Evolutionary conservation across 2,329 filamentous ascomycete genomes (phyloP), one percentile per base, ranked within the genome.

Genomic region (Paracorniculantispora psalliotae): DNA sequence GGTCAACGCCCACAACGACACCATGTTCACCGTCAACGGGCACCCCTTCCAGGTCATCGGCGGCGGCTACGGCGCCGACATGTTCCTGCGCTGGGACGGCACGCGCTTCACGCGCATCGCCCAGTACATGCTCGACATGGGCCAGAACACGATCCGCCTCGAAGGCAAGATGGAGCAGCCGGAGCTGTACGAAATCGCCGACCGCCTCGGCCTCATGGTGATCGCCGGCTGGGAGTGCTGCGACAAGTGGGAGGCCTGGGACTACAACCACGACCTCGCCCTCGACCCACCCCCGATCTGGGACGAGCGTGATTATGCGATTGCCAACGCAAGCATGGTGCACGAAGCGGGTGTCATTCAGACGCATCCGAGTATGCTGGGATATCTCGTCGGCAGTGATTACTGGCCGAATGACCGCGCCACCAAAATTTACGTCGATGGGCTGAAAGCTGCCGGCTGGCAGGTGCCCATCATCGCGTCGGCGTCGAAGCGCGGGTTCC

Each of bases 171-270:
- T 84, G 66, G 85, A 87, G 64, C 84, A 87, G 8, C 81, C 82
- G 0, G 78, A 81, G 62, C 70, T 88, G 1, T 88, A 86, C 64
- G 74, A 81, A 0, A 71, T 86, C 2, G 81, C 84, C 1, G 83
- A 87, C 64, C 72, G 76, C 3, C 71, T 85, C 64, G 85, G 85
- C 0, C 65, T 87, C 37, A 85, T 88, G 82, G 69, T 87, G 0
- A 72, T 88, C 39, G 73, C 83, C 0, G 85, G 85, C 0, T 88
- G 84, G 83, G 84, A 87, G 61, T 88, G 85, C 68, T 88, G 85
- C 67, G 81, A 87, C 63, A 87, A 87, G 66, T 88, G 85, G 85
- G 85, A 88, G 65, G 81, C 79, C 0, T 88, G 83, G 83, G 68
- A 65, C 51, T 85, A 86, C 67, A 87, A 87, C 63, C 67, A 80